These are phyloP conservation scores for Pulveroboletus sp. DNA, from an alignment of 768 basidiomycete species.

Conservation along the genomic window DNA sequence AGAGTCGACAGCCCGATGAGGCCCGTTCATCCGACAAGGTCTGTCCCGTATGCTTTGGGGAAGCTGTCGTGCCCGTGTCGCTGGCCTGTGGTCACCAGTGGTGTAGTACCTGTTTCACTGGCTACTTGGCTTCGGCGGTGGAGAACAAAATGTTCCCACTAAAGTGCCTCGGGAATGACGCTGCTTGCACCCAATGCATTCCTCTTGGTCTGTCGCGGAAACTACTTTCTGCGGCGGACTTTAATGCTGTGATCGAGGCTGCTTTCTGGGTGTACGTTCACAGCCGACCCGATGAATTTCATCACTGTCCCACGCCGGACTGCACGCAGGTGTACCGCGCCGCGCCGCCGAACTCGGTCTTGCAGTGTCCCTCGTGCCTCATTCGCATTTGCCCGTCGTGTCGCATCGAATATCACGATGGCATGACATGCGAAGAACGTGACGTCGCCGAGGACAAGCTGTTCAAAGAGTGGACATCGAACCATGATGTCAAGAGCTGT, in stretches of 20 bases:
- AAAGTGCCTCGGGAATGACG: constrained; percentile 66
- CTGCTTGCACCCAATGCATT: constrained; percentile 54
- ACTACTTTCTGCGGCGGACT: constrained; percentile 49
- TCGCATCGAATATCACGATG: constrained; percentile 60
- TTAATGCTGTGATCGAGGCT: constrained; percentile 53
- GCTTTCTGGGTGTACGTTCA: constrained; percentile 64
- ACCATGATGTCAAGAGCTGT: constrained; percentile 70
- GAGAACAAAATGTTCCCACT: constrained; percentile 66
- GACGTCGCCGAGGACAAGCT: constrained; percentile 49
- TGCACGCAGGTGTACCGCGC: constrained; percentile 72
- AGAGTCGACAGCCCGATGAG: constrained; percentile 29
- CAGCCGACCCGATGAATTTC: constrained; percentile 57
- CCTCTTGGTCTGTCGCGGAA: constrained; percentile 50
- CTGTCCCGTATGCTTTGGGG: constrained; percentile 73
- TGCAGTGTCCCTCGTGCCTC: constrained; percentile 74
- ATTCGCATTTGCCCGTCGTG: constrained; percentile 68
- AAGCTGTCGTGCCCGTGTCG: constrained; percentile 47
- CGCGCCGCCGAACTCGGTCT: constrained; percentile 43
- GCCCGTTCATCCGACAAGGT: constrained; percentile 17
- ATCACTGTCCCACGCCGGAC: constrained; percentile 78
- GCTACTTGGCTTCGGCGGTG: constrained; percentile 57
- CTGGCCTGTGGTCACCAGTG: constrained; percentile 66
- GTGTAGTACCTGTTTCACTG: constrained; percentile 60
- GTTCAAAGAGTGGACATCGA: constrained; percentile 62
- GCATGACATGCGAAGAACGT: constrained; percentile 59